Evolutionary conservation across 1,139 yeast species (phyloP), one percentile per base, ranked within the genome.

Genomic region (Hemisphaericaspora lyxosophila): DNA sequence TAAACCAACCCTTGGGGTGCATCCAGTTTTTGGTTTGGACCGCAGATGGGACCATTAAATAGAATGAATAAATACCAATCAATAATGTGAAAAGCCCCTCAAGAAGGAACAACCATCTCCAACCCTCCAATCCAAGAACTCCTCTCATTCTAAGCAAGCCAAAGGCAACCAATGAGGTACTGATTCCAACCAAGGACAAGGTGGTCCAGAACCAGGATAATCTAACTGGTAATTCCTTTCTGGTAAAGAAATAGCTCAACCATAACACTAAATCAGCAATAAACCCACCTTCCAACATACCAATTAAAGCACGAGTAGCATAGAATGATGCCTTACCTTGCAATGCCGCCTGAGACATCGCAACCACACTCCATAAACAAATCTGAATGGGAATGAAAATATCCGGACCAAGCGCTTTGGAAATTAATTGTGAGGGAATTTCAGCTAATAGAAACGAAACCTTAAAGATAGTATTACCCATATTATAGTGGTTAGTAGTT

Each of bases 1-100:
- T 56, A 34, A 55, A 65, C 70, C 69, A 65, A 13, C 69, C 70
- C 16, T 64, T 60, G 5, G 68, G 70, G 14, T 73, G 62, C 42
- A 64, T 68, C 73, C 62, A 42, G 64, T 36, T 57, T 43, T 73
- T 73, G 12, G 85, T 80, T 43, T 59, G 59, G 5, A 54, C 62
- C 1, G 59, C 65, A 5, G 67, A 60, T 4, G 68, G 61, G 4
- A 64, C 65, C 69, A 64, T 64, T 35, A 53, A 54, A 48, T 56
- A 62, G 44, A 44, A 62, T 1, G 64, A 58, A 26, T 49, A 39
- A 12, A 64, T 16, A 4, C 70, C 70, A 30, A 64, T 46, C 11
- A 50, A 9, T 8, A 61, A 45, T 3, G 71, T 64, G 26, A 59
- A 43, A 2, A 50, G 38, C 13, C 70, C 73, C 42, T 65, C 70